phyloP scores from a whole-genome alignment of 129 eudicot genomes.

The Kitagawia praeruptora region DNA sequence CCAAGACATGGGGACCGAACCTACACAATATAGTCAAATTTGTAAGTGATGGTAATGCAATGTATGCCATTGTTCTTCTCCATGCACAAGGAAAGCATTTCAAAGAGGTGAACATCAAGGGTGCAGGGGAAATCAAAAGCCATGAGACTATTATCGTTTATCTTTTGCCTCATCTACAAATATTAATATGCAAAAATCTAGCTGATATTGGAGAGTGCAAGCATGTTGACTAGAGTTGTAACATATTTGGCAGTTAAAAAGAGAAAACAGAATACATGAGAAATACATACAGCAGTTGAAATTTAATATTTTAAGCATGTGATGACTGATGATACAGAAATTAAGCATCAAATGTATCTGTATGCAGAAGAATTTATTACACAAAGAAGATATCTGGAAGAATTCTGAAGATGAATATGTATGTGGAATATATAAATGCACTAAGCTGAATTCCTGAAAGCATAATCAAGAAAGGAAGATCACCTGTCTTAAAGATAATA shows the following conservation, averaged over 20 bases:
- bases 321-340: too few relatives aligned
- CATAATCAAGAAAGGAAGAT: too few relatives aligned
- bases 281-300: too few relatives aligned
- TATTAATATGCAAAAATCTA: background rate
- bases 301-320: too few relatives aligned
- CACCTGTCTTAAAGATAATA: too few relatives aligned
- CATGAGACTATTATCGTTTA: background rate
- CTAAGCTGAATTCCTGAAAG: too few relatives aligned
- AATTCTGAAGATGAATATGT: too few relatives aligned
- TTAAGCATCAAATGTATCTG: too few relatives aligned
- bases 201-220: background rate
- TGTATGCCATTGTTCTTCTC: background rate
- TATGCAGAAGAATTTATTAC: too few relatives aligned
- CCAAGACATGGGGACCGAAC: constrained; percentile 90
- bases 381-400: too few relatives aligned
- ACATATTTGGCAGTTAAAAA: background rate
- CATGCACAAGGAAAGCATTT: background rate
- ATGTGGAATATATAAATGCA: too few relatives aligned
- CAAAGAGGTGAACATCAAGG: background rate
- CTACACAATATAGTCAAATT: constrained; percentile 27
- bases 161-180: background rate
- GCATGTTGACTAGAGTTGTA: background rate
- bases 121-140: background rate
- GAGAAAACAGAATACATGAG: too few relatives aligned
- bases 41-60: background rate